Evolutionary conservation across 305 asterid genomes (phyloP).

Genomic region (Vinca major): DNA sequence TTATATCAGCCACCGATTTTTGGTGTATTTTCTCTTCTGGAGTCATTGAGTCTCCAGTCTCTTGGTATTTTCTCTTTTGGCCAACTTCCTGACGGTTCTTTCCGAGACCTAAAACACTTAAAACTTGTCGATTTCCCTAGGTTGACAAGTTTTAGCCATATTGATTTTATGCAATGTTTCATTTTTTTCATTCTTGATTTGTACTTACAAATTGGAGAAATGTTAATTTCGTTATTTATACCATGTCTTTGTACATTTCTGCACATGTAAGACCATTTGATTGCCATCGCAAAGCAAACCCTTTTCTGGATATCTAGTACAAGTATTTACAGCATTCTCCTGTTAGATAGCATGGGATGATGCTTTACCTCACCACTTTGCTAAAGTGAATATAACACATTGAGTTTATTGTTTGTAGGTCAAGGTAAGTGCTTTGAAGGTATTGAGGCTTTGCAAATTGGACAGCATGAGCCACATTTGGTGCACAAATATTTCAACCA

Average conservation of each 20-base stretch:
- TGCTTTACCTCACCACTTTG: no score
- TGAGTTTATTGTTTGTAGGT: neutral
- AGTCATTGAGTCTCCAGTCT: neutral
- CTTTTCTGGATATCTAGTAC: no score
- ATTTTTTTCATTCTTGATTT: neutral
- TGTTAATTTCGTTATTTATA: neutral
- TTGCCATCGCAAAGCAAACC: no score
- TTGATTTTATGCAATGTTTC: no score
- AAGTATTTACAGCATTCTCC: no score
- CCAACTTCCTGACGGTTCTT: neutral
- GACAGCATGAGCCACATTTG: neutral
- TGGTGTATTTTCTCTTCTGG: neutral
- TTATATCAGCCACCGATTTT: neutral
- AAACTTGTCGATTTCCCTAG: neutral
- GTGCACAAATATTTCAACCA: neutral
- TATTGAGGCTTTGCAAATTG: neutral
- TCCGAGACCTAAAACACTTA: neutral
- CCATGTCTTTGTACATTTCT: no score
- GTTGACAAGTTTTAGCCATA: neutral
- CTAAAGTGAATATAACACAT: no score
- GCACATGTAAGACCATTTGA: no score
- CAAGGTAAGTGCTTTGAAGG: neutral
- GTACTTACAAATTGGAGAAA: neutral
- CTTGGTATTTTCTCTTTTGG: neutral
- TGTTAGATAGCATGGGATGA: no score